These are phyloP conservation scores for Rutstroemia sp. DNA, from an alignment of 2,329 filamentous ascomycete genomes.

Conservation along the genomic window DNA sequence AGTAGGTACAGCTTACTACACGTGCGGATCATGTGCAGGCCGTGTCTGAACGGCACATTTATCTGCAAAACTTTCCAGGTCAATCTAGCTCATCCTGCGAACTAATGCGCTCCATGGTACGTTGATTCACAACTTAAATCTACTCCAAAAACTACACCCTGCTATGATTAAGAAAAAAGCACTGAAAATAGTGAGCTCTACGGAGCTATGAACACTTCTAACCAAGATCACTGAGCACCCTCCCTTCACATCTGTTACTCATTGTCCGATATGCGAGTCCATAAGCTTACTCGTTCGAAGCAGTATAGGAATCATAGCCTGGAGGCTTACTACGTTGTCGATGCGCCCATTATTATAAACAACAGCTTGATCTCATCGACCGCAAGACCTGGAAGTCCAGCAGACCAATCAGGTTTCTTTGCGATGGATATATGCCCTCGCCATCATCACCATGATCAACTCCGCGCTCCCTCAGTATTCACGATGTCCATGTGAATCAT, in stretches of 20 bases:
- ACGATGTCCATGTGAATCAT: too few relatives aligned
- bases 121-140: neutral
- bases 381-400: too few relatives aligned
- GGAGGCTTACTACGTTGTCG: neutral
- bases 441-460: too few relatives aligned
- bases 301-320: too few relatives aligned
- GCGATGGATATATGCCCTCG: too few relatives aligned
- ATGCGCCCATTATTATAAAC: neutral
- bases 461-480: too few relatives aligned
- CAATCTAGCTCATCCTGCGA: neutral
- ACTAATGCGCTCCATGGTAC: neutral
- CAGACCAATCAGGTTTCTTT: too few relatives aligned
- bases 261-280: neutral
- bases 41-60: neutral
- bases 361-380: too few relatives aligned
- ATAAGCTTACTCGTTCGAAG: neutral
- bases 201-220: constrained; percentile 28
- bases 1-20: too few relatives aligned
- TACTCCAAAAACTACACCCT: neutral
- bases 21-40: too few relatives aligned
- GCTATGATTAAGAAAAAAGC: constrained; percentile 32
- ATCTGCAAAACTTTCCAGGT: neutral
- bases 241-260: neutral
- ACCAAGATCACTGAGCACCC: constrained; percentile 33
- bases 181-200: constrained; percentile 33